A percentile compares a stretch with the other conserved stretches of the same genome.
Conservation (phyloP, 2,329 filamentous ascomycete genomes). For the Trichoderma sp. region DNA sequence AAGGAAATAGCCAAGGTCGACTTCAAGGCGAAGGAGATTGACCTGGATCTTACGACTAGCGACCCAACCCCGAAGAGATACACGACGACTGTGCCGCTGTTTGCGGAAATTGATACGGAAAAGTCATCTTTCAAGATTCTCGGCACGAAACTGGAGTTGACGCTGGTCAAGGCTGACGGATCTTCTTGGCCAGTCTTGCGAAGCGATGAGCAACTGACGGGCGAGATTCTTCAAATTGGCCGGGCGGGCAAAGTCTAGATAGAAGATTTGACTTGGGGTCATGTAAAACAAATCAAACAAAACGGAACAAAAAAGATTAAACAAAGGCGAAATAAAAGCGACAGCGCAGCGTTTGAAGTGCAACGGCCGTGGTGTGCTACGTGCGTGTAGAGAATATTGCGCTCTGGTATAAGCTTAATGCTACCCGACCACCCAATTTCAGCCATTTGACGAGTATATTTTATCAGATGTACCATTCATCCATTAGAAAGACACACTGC, state of each 20-base stretch:
- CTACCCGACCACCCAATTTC: neutral
- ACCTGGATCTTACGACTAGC: slow-evolving; percentile 80
- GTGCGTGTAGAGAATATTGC: neutral
- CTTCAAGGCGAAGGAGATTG: slow-evolving; percentile 64
- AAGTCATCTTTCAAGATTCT: slow-evolving; percentile 79
- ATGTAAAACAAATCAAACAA: neutral
- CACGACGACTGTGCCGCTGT: slow-evolving; percentile 71
- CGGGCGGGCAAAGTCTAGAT: slow-evolving; percentile 57
- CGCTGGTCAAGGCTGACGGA: slow-evolving; percentile 69
- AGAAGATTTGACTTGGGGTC: neutral
- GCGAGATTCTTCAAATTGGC: slow-evolving; percentile 88
- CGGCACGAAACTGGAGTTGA: slow-evolving; percentile 86
- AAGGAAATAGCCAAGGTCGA: slow-evolving; percentile 73
- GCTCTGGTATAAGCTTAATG: neutral
- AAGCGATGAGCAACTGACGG: slow-evolving; percentile 67
- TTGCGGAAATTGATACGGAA: slow-evolving; percentile 71
- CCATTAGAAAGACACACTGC: neutral
- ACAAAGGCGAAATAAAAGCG: neutral
- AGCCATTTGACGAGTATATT: neutral
- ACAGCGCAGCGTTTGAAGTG: neutral
- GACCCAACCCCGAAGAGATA: slow-evolving; percentile 80
- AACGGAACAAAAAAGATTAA: neutral
- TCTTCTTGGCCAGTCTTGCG: slow-evolving; percentile 83
- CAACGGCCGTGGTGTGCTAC: neutral
- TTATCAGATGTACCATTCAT: neutral